Percentiles rank a stretch among this genome's conserved stretches.
Evolutionary conservation across 23 red algal species (phyloP).

Genomic region (Agarophyton chilense): DNA sequence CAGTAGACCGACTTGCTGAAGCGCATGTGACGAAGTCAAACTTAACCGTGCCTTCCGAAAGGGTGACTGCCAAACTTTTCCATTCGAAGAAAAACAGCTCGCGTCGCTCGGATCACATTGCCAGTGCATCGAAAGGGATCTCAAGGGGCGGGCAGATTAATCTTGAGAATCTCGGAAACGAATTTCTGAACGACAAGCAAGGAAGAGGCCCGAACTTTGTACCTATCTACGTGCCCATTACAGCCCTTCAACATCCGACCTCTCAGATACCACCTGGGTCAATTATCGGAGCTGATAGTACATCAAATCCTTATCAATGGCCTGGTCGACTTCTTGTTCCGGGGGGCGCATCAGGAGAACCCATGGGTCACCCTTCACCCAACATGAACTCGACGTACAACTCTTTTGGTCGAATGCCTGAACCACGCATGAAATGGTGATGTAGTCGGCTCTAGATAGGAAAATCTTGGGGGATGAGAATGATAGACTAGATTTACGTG

Average conservation of each 20-base stretch:
- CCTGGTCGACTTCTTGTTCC: slow-evolving; percentile 3
- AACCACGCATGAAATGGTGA: slow-evolving; percentile 8
- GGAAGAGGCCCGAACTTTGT: slow-evolving; percentile 43
- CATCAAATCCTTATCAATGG: background rate
- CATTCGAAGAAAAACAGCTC: slow-evolving; percentile 1
- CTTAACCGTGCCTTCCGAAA: background rate
- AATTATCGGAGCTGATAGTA: background rate
- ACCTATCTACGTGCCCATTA: slow-evolving; percentile 60
- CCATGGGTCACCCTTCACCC: background rate
- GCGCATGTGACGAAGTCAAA: background rate
- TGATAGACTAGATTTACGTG: background rate
- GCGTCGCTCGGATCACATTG: slow-evolving; percentile 1
- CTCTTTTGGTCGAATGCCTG: slow-evolving; percentile 21
- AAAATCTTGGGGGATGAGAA: no score
- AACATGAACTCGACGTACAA: background rate
- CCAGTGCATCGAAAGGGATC: background rate
- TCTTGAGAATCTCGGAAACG: background rate
- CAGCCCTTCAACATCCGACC: slow-evolving; percentile 55
- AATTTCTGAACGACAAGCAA: slow-evolving; percentile 27
- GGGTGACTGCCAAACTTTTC: slow-evolving; percentile 3
- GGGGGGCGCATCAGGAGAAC: background rate
- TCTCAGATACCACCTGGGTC: slow-evolving; percentile 5
- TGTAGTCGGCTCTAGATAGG: background rate
- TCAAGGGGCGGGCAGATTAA: background rate
- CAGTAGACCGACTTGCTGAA: background rate